A percentile compares a stretch with the other conserved stretches of the same genome.
phyloP scores from a whole-genome alignment of 1,284 basidiomycete species.

The Cystobasidiaceae sp. region DNA sequence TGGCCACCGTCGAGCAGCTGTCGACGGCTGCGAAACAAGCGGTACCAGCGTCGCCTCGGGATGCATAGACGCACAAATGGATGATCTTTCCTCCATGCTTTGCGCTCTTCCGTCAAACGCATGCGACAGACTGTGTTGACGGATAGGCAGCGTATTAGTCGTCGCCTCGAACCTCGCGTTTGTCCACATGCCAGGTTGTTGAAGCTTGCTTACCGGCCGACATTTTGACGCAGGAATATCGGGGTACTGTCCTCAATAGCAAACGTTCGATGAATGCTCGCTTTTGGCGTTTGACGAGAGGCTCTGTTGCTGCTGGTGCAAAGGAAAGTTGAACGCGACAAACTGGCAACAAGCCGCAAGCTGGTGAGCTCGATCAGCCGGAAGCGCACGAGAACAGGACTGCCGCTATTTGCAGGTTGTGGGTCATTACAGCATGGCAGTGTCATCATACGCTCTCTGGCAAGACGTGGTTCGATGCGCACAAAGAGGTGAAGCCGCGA shows the following conservation, averaged over 20 bases:
- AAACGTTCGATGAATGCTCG: not conserved
- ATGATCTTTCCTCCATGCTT: constrained; percentile 98
- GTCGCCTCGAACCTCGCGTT: not conserved
- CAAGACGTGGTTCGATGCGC: too few species aligned
- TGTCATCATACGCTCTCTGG: too few species aligned
- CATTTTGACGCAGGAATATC: not conserved
- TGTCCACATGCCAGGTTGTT: not conserved
- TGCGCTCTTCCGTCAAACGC: constrained; percentile 89
- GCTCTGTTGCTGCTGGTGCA: not conserved
- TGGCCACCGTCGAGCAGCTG: too few species aligned
- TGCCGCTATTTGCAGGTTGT: too few species aligned
- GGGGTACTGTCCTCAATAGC: not conserved
- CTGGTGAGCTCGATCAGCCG: too few species aligned
- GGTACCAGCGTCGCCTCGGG: too few species aligned
- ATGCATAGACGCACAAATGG: constrained; percentile 88
- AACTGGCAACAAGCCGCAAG: not conserved
- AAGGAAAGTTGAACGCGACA: not conserved
- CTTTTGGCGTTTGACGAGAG: not conserved
- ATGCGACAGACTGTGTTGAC: constrained; percentile 52
- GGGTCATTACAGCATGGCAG: too few species aligned
- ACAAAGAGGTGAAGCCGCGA: too few species aligned
- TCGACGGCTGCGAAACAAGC: too few species aligned
- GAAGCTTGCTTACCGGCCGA: not conserved
- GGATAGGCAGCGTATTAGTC: not conserved
- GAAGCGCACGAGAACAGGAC: too few species aligned